Conservation (phyloP, 1,284 basidiomycete species). For the Exsudoporus floridanus region DNA sequence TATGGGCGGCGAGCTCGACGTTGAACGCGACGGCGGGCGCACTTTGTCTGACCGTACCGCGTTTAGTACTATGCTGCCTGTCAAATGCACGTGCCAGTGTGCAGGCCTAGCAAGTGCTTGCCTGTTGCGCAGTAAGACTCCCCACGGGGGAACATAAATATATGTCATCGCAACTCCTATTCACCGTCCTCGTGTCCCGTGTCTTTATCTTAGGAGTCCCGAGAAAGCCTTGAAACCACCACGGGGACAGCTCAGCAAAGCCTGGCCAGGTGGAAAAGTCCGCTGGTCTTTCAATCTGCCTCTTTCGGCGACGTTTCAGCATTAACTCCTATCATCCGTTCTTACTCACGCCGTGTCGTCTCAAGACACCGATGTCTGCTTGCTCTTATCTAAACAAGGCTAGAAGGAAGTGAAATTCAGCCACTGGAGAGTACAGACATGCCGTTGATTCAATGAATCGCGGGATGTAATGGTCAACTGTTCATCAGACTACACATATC, state of each 20-base stretch:
- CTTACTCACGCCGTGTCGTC: slow-evolving; percentile 3
- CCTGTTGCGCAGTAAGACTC: too few species aligned
- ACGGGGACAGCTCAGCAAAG: slow-evolving; percentile 6
- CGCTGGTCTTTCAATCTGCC: slow-evolving; percentile 23
- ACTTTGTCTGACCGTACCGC: slow-evolving; percentile 2
- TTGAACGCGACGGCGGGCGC: slow-evolving; percentile 1
- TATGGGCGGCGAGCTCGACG: neutral
- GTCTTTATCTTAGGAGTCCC: too few species aligned
- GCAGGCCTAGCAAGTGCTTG: too few species aligned
- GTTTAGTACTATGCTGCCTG: too few species aligned
- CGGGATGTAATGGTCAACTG: neutral
- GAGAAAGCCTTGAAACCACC: neutral
- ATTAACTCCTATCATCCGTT: slow-evolving; percentile 10
- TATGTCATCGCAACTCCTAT: neutral
- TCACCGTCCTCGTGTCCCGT: slow-evolving; percentile 6
- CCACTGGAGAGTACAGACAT: slow-evolving; percentile 5
- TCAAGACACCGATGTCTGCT: neutral
- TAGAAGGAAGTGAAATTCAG: slow-evolving; percentile 10
- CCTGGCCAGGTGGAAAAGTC: neutral
- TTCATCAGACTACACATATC: slow-evolving; percentile 2
- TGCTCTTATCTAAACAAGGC: slow-evolving; percentile 10
- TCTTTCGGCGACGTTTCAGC: slow-evolving; percentile 15
- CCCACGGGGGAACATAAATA: slow-evolving; percentile 1
- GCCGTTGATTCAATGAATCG: slow-evolving; percentile 5
- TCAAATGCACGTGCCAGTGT: too few species aligned